A percentile compares a stretch with the other conserved stretches of the same genome.
Conservation (phyloP, 192 early-diverging fungal species). For the Backusella westeae region DNA sequence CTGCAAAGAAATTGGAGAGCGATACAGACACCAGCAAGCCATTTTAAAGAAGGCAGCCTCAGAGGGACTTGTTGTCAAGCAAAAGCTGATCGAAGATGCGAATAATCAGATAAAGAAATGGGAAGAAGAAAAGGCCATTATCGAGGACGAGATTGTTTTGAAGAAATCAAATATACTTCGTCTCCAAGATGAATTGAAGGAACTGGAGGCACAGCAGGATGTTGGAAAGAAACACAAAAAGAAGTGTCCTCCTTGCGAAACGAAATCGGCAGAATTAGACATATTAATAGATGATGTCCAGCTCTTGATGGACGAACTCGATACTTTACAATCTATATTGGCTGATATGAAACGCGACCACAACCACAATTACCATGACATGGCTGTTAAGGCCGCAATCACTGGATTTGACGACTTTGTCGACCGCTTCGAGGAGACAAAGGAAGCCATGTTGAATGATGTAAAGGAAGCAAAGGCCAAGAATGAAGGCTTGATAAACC, state of each 20-base stretch:
- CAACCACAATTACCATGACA: constrained; percentile 75
- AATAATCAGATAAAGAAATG: neutral
- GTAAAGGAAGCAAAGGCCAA: constrained; percentile 22
- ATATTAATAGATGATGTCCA: constrained; percentile 26
- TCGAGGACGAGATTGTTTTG: constrained; percentile 26
- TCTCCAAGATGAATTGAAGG: constrained; percentile 6
- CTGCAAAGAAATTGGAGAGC: constrained; percentile 64
- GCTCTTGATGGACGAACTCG: constrained; percentile 31
- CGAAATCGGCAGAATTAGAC: constrained; percentile 20
- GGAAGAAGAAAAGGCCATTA: constrained; percentile 17
- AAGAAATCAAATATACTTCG: constrained; percentile 25
- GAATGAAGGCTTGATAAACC: neutral
- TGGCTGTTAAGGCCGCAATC: constrained; percentile 62
- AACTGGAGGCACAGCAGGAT: constrained; percentile 9
- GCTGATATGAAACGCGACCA: constrained; percentile 56
- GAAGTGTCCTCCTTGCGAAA: neutral
- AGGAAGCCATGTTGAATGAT: constrained; percentile 18
- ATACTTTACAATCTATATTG: constrained; percentile 38
- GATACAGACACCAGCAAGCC: constrained; percentile 38
- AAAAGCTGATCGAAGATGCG: constrained; percentile 21
- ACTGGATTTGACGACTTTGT: constrained; percentile 60
- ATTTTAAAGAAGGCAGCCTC: constrained; percentile 16
- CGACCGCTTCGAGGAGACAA: constrained; percentile 33
- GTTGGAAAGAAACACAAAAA: constrained; percentile 26
- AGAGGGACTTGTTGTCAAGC: constrained; percentile 21